Base-by-base conservation (phyloP, 2,329 filamentous ascomycete genomes). In the Colletotrichum agaves region DNA sequence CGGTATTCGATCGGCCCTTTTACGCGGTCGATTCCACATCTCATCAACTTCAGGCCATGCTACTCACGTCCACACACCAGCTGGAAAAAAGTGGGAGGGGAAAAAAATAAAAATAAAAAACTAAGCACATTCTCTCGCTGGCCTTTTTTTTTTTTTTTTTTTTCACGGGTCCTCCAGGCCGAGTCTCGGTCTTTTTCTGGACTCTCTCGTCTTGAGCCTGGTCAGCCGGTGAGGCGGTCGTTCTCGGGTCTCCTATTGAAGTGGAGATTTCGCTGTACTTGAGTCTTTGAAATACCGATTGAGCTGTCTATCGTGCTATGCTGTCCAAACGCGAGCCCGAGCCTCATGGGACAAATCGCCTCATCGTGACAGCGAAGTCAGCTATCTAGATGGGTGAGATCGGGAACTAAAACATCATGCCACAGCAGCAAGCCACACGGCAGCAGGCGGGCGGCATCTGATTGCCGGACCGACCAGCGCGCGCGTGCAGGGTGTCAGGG, bases 141-240 rank as follows among this genome's bases (percentile, higher is more conserved):
- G n/a, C n/a, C n/a, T n/a, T 12, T 47, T 39, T 46, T 21, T 8
- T 17, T 53, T 19, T n/a, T 21, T n/a, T 2, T 11, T 33, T 58
- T 53, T 39, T 17, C 37, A 67, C 35, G 59, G 65, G 65, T 60
- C 61, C 27, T 57, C 27, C 21, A 55, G 53, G 53, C 65, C 65
- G 65, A 65, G 65, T 60, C 55, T 68, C 65, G 65, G 65, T 55
- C 43, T 50, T 59, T 64, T 61, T 52, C 58, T 61, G 44, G 58
- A 52, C 55, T 64, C 41, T 50, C 41, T 41, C 23, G 27, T 43
- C 49, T 21, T n/a, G 12, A 35, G 12, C 43, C 8, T 56, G 44
- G 35, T 27, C 50, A 46, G 37, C 21, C 37, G 52, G 44, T 33
- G 50, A 63, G 56, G 21, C 47, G 33, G 56, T 47, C 46, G 43